These are phyloP conservation scores for Boechera stricta DNA, from an alignment of 345 rosid species.

Conservation along the genomic window DNA sequence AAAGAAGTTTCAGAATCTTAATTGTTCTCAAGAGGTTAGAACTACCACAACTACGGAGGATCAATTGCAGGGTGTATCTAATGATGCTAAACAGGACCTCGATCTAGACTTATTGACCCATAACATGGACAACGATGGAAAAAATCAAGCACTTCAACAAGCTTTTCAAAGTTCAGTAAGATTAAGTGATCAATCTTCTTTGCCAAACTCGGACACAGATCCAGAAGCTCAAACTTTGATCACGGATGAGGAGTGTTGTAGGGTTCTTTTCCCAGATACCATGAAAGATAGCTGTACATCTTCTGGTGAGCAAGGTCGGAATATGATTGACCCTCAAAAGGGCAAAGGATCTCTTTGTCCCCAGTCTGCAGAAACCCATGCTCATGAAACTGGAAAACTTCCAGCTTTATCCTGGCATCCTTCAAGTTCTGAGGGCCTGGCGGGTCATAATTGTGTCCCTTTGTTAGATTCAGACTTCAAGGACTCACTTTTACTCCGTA, in stretches of 20 bases:
- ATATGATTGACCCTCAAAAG: constrained; percentile 49
- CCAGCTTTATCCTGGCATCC: constrained; percentile 53
- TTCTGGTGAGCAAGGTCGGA: constrained; percentile 50
- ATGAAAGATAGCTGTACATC: constrained; percentile 50
- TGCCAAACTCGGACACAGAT: constrained; percentile 48
- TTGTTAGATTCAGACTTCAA: constrained; percentile 47
- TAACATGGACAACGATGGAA: constrained; percentile 50
- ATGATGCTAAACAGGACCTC: constrained; percentile 56
- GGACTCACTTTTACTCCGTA: constrained; percentile 40
- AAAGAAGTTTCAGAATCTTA: constrained; percentile 54
- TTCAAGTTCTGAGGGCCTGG: constrained; percentile 53
- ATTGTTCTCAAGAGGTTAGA: constrained; percentile 49
- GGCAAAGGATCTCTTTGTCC: constrained; percentile 46
- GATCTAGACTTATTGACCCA: constrained; percentile 55
- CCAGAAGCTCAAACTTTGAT: constrained; percentile 62
- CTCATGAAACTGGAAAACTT: constrained; percentile 50
- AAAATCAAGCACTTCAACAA: constrained; percentile 52
- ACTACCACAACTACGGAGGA: constrained; percentile 50
- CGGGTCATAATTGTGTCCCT: constrained; percentile 47
- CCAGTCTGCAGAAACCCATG: constrained; percentile 50
- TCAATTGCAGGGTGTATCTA: constrained; percentile 55
- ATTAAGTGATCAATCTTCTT: constrained; percentile 52
- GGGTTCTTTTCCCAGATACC: constrained; percentile 72
- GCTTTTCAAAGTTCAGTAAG: constrained; percentile 55
- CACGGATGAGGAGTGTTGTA: constrained; percentile 90